phyloP scores from a whole-genome alignment of 768 basidiomycete genomes.

The Boletus sp. region DNA sequence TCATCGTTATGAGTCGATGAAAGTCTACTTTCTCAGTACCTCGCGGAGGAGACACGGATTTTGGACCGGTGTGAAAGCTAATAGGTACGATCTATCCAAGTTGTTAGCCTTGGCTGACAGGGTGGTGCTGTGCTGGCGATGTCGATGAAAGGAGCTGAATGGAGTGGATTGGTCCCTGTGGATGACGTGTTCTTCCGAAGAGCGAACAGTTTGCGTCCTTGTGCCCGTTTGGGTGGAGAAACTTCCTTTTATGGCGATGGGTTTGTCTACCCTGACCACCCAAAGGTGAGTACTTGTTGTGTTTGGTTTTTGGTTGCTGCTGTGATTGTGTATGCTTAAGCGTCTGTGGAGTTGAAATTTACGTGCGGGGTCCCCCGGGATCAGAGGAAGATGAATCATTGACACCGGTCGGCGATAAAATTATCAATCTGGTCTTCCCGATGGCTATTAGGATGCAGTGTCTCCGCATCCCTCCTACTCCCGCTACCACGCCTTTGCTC shows the following conservation, averaged over 20 bases:
- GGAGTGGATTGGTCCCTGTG: neutral
- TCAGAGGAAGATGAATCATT: too few relatives aligned
- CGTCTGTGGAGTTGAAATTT: neutral
- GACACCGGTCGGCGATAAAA: constrained; percentile 9
- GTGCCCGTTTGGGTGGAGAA: neutral
- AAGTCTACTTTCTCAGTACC: neutral
- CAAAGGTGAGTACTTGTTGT: constrained; percentile 1
- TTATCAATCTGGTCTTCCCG: constrained; percentile 11
- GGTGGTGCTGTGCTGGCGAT: neutral
- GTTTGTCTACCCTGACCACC: constrained; percentile 15
- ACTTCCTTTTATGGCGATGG: constrained; percentile 5
- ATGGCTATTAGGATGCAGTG: constrained; percentile 20
- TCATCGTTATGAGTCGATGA: neutral
- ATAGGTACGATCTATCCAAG: too few relatives aligned
- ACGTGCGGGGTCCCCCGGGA: neutral
- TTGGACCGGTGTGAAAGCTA: neutral
- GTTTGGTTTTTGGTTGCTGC: neutral
- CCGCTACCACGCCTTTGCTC: neutral
- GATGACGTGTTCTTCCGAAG: neutral
- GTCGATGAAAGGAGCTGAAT: neutral
- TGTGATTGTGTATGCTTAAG: neutral
- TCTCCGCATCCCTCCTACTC: constrained; percentile 3
- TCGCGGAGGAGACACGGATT: neutral
- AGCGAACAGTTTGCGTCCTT: too few relatives aligned
- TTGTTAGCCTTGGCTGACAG: neutral